phyloP scores from a whole-genome alignment of 768 basidiomycete genomes.

The Galerina sulciceps region DNA sequence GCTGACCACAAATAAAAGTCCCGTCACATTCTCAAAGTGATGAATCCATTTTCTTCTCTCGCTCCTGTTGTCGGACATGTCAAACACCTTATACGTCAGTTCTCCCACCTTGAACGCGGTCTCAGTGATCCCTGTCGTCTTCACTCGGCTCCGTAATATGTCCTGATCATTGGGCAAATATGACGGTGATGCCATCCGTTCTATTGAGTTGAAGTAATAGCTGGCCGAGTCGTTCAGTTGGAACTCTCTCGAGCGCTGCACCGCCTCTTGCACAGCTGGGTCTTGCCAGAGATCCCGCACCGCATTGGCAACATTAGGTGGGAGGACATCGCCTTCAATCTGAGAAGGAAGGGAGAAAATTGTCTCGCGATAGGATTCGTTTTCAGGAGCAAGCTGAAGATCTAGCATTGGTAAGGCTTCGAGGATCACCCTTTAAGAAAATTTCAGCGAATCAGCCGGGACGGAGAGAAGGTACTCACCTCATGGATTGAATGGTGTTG shows the following conservation, averaged over 20 bases:
- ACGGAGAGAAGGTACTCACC: slow-evolving; percentile 51
- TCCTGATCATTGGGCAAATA: slow-evolving; percentile 97
- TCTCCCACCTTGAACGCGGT: slow-evolving; percentile 97
- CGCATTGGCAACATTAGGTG: slow-evolving; percentile 76
- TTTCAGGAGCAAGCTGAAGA: slow-evolving; percentile 68
- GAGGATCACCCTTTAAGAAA: slow-evolving; percentile 68
- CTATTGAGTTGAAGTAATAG: slow-evolving; percentile 93
- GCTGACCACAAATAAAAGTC: slow-evolving; percentile 89
- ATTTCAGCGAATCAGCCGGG: neutral
- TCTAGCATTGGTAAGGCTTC: slow-evolving; percentile 90
- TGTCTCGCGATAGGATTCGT: slow-evolving; percentile 65
- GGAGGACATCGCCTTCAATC: slow-evolving; percentile 77
- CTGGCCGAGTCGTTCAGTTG: slow-evolving; percentile 95
- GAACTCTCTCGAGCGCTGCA: slow-evolving; percentile 86
- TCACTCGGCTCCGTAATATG: slow-evolving; percentile 90
- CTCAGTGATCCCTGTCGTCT: slow-evolving; percentile 98
- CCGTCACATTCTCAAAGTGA: slow-evolving; percentile 94
- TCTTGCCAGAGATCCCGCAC: slow-evolving; percentile 83
- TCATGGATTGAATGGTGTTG: slow-evolving; percentile 94
- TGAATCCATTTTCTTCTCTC: slow-evolving; percentile 97
- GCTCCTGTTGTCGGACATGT: slow-evolving; percentile 86
- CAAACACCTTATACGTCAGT: slow-evolving; percentile 90
- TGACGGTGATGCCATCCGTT: slow-evolving; percentile 73
- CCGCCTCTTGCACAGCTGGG: slow-evolving; percentile 79
- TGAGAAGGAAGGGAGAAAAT: slow-evolving; percentile 77